A percentile compares a stretch with the other conserved stretches of the same genome.
phyloP scores from a whole-genome alignment of 768 basidiomycete genomes.

The Pisolithus sp. region DNA sequence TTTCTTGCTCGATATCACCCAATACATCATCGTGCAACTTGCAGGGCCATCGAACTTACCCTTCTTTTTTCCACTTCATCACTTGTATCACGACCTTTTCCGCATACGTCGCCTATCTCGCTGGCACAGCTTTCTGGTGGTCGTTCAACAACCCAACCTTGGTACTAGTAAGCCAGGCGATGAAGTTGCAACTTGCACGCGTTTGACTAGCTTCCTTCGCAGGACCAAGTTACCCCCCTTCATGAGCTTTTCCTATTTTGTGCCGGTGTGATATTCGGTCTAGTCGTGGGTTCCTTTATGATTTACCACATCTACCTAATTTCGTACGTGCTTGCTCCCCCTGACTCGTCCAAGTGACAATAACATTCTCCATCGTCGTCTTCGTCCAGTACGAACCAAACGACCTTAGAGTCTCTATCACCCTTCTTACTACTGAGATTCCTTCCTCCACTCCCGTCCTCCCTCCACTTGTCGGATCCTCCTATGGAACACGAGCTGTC shows the following conservation, averaged over 20 bases:
- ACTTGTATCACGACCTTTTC: slow-evolving; percentile 56
- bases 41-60: slow-evolving; percentile 79
- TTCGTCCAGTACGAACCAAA: slow-evolving; percentile 66
- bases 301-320: slow-evolving; percentile 73
- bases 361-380: neutral
- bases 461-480: slow-evolving; percentile 53
- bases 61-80: slow-evolving; percentile 78
- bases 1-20: neutral
- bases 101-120: slow-evolving; percentile 51
- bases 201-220: neutral
- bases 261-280: slow-evolving; percentile 48
- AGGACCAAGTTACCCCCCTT: slow-evolving; percentile 63
- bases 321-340: slow-evolving; percentile 40
- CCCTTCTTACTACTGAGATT: slow-evolving; percentile 70
- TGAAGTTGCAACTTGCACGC: neutral
- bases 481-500: slow-evolving; percentile 70
- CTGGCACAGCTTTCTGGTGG: slow-evolving; percentile 49
- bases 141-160: slow-evolving; percentile 57
- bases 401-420: slow-evolving; percentile 72
- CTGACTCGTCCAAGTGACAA: neutral
- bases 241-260: slow-evolving; percentile 66
- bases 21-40: slow-evolving; percentile 1
- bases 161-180: slow-evolving; percentile 44
- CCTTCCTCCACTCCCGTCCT: slow-evolving; percentile 52
- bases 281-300: slow-evolving; percentile 72